A percentile compares a stretch with the other conserved stretches of the same genome.
Evolutionary conservation across 139 green algal species (phyloP).

Genomic region (Parachlorella kessleri): DNA sequence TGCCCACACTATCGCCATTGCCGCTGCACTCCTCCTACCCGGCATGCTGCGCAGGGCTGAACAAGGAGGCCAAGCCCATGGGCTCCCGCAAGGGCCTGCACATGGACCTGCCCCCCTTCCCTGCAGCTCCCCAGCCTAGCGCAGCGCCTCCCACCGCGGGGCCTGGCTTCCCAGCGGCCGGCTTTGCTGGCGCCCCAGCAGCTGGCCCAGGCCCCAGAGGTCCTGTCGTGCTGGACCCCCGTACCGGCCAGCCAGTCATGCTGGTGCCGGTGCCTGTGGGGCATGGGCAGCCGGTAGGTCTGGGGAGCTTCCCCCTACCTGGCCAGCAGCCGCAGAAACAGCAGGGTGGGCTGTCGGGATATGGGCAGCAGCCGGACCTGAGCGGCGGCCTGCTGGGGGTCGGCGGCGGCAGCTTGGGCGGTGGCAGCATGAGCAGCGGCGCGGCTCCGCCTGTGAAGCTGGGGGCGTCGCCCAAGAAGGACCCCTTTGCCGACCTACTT

Average conservation of each 20-base stretch:
- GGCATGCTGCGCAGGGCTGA: too few species aligned
- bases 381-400: background rate
- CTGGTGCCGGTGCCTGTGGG: constrained; percentile 13
- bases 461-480: constrained; percentile 20
- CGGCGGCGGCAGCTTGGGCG: background rate
- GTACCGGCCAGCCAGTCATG: background rate
- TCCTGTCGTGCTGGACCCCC: background rate
- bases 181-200: too few species aligned
- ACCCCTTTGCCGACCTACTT: constrained; percentile 54
- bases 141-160: too few species aligned
- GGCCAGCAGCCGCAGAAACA: background rate
- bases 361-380: background rate
- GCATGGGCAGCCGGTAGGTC: background rate
- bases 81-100: background rate
- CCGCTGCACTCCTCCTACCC: background rate
- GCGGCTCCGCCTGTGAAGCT: constrained; percentile 15
- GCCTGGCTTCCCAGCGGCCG: too few species aligned
- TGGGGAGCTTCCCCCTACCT: background rate
- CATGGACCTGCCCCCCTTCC: background rate
- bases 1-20: too few species aligned
- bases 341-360: background rate
- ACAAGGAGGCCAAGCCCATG: background rate
- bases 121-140: background rate
- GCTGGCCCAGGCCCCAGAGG: too few species aligned
- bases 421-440: constrained; percentile 10